These are phyloP conservation scores for Curvularia sp. DNA, from an alignment of 2,329 filamentous ascomycete species.

Conservation along the genomic window DNA sequence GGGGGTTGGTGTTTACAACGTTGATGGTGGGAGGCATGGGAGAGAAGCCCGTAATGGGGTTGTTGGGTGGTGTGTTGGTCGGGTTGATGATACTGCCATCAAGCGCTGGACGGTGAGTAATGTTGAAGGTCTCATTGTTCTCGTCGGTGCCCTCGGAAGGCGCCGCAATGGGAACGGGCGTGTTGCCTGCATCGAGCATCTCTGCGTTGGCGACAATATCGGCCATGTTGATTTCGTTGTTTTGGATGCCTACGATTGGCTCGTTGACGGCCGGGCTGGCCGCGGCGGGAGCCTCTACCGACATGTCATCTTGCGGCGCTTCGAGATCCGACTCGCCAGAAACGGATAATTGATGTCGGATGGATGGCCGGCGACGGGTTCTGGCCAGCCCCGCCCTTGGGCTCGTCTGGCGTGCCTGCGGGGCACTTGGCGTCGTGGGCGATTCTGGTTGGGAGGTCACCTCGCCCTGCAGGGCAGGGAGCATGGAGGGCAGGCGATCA, in stretches of 20 bases:
- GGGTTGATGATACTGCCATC: conserved; percentile 84
- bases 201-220: conserved; percentile 84
- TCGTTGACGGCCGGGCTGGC: conserved; percentile 72
- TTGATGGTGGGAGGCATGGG: conserved; percentile 72
- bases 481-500: conserved; percentile 85
- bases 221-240: conserved; percentile 81
- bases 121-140: conserved; percentile 80
- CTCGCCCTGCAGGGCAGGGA: conserved; percentile 70
- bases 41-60: conserved; percentile 72
- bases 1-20: conserved; percentile 74
- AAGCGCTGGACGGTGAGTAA: conserved; percentile 82
- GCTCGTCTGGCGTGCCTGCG: conserved; percentile 44
- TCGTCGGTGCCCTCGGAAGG: conserved; percentile 85
- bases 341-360: conserved; percentile 84
- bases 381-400: conserved; percentile 57
- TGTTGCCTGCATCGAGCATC: conserved; percentile 73
- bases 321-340: conserved; percentile 85
- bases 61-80: conserved; percentile 65
- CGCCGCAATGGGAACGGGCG: conserved; percentile 75
- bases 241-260: conserved; percentile 79
- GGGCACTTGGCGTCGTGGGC: conserved; percentile 53
- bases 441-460: conserved; percentile 86
- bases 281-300: conserved; percentile 78
- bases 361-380: conserved; percentile 76
- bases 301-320: conserved; percentile 80